Base-by-base conservation (phyloP, 257 asterid genomes). In the Ballota nigra region DNA sequence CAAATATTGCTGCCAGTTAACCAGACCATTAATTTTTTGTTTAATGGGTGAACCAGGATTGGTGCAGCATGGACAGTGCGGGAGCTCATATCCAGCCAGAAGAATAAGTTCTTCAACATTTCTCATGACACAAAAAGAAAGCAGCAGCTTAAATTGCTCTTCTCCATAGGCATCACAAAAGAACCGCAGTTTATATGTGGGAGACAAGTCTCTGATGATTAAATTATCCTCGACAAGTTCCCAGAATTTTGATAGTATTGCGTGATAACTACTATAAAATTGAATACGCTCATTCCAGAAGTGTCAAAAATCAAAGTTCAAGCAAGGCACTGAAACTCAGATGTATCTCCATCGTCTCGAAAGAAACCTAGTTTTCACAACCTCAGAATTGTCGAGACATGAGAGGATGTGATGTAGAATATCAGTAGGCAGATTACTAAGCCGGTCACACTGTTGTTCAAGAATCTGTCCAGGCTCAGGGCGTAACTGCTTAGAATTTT, bases 391-490 rank as follows among this genome's bases (percentile, higher is more conserved):
- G 20, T 70, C 51, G 1, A 69, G 76, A 76, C 19, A 70, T 22
- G 80, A 76, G 34, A 76, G 72, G 38, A 55, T 69, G 36, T 23
- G 55, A 24, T 19, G 6, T 16, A 63, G 33, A 61, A 69, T 63
- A 36, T 75, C 79, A 16, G 20, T 52, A 11, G 79, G 79, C 47
- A 68, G 66, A 68, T 61, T 51, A 51, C 74, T 68, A 4, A 68
- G 65, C 36, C 58, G 1, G 61, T 75, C 79, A 57, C 45, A 41
- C 5, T 15, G 29, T 31, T 22, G 58, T 16, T 60, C 63, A 47
- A 23, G 18, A 59, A 22, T 47, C 18, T 11, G 34, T 23, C 20
- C 59, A 29, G 6, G 33, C 68, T 52, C 60, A 53, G 55, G 51
- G 11, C 60, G 1, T 63, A 66, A 40, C 33, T 22, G n/a, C 10